These are phyloP conservation scores for Collybia nuda DNA, from an alignment of 768 basidiomycete genomes.

Conservation along the genomic window DNA sequence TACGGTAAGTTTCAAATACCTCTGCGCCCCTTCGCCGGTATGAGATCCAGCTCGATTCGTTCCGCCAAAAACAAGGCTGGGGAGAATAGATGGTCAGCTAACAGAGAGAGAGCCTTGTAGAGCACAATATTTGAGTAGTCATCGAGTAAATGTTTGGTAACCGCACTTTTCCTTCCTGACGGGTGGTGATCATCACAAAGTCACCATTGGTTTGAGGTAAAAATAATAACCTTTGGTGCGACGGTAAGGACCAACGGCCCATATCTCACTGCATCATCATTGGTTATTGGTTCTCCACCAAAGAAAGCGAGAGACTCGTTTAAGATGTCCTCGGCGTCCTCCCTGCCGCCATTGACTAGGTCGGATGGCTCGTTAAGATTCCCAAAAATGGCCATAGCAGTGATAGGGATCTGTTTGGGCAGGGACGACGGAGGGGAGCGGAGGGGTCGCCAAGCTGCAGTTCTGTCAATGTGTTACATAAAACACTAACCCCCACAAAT, in stretches of 20 bases:
- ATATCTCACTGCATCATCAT: slow-evolving; percentile 46
- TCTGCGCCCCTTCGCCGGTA: slow-evolving; percentile 39
- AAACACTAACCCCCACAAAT: background rate
- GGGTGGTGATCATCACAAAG: too few species aligned
- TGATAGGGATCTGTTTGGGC: too few species aligned
- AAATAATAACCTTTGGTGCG: slow-evolving; percentile 52
- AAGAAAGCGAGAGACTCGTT: slow-evolving; percentile 52
- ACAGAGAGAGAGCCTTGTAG: slow-evolving; percentile 61
- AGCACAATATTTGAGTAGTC: slow-evolving; percentile 7
- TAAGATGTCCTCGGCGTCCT: slow-evolving; percentile 49
- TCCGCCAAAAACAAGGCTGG: slow-evolving; percentile 68
- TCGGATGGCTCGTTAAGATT: too few species aligned
- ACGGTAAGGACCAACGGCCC: slow-evolving; percentile 54
- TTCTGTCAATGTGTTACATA: background rate
- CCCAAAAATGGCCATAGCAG: too few species aligned
- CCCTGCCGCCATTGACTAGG: background rate
- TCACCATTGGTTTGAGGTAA: background rate
- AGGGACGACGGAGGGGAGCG: too few species aligned
- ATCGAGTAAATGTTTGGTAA: slow-evolving; percentile 4
- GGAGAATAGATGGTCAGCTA: slow-evolving; percentile 75
- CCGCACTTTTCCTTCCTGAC: slow-evolving; percentile 61
- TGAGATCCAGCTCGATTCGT: slow-evolving; percentile 53
- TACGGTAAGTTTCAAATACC: slow-evolving; percentile 27
- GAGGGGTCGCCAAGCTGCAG: background rate
- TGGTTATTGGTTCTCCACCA: slow-evolving; percentile 41